These are phyloP conservation scores for Aegle marmelos DNA, from an alignment of 345 rosid genomes.

Conservation along the genomic window DNA sequence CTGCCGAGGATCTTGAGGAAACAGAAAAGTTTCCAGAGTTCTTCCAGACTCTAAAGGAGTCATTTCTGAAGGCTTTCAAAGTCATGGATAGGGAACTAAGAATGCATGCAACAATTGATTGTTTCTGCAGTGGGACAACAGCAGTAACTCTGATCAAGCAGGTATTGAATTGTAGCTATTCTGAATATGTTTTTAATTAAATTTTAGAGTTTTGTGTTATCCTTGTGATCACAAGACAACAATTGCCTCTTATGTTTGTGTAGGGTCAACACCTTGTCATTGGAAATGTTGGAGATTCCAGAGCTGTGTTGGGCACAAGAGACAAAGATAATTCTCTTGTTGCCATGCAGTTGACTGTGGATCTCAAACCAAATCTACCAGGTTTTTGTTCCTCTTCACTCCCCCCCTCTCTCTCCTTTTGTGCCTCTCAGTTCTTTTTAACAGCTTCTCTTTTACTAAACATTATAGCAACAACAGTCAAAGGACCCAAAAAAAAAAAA, in stretches of 20 bases:
- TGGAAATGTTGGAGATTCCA: conserved; percentile 93
- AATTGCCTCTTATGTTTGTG: conserved; percentile 7
- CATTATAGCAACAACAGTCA: not conserved
- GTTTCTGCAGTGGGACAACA: conserved; percentile 98
- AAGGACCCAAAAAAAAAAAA: too few species aligned
- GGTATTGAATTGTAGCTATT: conserved; percentile 37
- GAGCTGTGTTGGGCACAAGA: conserved; percentile 88
- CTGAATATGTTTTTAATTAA: conserved; percentile 5
- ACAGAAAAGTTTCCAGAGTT: conserved; percentile 50
- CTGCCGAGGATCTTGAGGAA: conserved; percentile 46
- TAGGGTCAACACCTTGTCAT: conserved; percentile 78
- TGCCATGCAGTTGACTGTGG: conserved; percentile 94
- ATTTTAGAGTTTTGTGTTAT: conserved; percentile 6
- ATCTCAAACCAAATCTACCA: conserved; percentile 98
- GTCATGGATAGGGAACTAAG: conserved; percentile 93
- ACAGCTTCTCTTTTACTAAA: not conserved
- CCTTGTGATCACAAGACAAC: not conserved
- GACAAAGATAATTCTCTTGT: conserved; percentile 56
- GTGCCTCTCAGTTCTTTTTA: not conserved
- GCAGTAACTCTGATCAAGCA: conserved; percentile 94
- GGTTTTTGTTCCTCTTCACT: conserved; percentile 45
- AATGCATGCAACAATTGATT: conserved; percentile 65
- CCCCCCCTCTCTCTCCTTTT: not conserved
- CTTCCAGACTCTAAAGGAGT: conserved; percentile 65
- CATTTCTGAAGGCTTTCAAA: conserved; percentile 88